Conservation (phyloP, 1,284 basidiomycete genomes). For the Schizophyllum commune region DNA sequence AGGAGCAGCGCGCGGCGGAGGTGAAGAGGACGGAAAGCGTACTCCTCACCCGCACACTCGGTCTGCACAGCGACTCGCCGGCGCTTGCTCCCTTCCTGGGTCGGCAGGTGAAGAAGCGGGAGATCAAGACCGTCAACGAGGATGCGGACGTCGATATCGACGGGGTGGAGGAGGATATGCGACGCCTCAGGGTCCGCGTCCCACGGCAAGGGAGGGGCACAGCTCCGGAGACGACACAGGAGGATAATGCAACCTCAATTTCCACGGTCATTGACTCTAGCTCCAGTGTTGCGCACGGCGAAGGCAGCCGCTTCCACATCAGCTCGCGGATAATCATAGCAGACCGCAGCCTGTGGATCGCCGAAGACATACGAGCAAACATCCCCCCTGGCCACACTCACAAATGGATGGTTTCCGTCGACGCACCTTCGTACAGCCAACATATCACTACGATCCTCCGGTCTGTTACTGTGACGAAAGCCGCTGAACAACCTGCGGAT, state of each 20-base stretch:
- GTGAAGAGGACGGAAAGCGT: not conserved
- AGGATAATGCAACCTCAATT: not conserved
- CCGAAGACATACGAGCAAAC: conserved; percentile 34
- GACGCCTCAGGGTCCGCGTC: not conserved
- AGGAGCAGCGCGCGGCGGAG: not conserved
- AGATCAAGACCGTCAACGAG: conserved; percentile 46
- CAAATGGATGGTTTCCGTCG: conserved; percentile 64
- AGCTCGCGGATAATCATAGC: conserved; percentile 51
- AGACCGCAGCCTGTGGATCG: conserved; percentile 58
- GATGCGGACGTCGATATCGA: conserved; percentile 41
- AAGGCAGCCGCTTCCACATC: conserved; percentile 58
- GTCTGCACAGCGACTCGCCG: conserved; percentile 61
- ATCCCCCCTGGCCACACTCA: conserved; percentile 38
- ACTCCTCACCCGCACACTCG: conserved; percentile 49
- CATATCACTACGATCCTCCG: not conserved
- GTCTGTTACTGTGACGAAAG: conserved; percentile 23
- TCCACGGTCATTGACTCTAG: not conserved
- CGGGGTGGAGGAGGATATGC: conserved; percentile 12
- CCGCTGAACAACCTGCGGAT: conserved; percentile 40
- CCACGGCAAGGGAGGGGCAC: not conserved
- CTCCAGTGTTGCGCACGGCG: conserved; percentile 2
- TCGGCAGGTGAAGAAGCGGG: conserved; percentile 44
- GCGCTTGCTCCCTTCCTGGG: conserved; percentile 67
- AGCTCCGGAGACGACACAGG: not conserved
- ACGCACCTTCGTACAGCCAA: conserved; percentile 57